Percentiles rank a stretch among this genome's conserved stretches.
These are phyloP conservation scores for Aegilops tauschii DNA, from an alignment of 176 grass and related monocot genomes.

Conservation along the genomic window DNA sequence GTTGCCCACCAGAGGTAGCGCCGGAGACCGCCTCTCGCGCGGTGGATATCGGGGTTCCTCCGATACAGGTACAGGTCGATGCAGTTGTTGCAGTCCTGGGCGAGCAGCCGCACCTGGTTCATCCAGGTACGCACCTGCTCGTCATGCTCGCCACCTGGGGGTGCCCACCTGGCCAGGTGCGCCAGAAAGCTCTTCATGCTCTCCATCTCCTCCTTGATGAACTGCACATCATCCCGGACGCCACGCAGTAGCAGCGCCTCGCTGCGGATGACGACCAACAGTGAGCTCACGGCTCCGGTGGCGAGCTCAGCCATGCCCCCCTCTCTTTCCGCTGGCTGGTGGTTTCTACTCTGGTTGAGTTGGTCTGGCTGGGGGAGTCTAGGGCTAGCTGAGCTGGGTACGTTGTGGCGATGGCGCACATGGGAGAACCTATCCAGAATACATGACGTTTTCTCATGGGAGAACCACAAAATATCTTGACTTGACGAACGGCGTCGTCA, in stretches of 20 bases:
- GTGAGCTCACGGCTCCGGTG: not conserved
- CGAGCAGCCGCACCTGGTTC: conserved; percentile 2
- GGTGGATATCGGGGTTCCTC: not conserved
- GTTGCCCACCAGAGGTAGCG: not conserved
- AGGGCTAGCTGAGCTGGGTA: too few relatives aligned
- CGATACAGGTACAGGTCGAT: not conserved
- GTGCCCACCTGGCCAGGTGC: not conserved
- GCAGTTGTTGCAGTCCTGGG: not conserved
- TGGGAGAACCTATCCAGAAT: too few relatives aligned
- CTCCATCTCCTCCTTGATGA: not conserved
- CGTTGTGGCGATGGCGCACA: too few relatives aligned
- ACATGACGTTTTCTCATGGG: too few relatives aligned
- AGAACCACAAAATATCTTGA: too few relatives aligned
- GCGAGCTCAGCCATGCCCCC: not conserved
- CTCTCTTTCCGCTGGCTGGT: not conserved
- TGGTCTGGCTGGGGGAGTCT: accelerated
- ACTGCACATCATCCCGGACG: not conserved
- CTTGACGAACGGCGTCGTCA: too few relatives aligned
- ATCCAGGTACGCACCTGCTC: conserved; percentile 12
- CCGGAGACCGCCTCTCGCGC: not conserved
- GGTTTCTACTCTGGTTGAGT: too few relatives aligned
- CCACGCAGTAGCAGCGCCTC: not conserved
- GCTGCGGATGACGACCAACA: not conserved
- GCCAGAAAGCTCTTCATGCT: conserved; percentile 5
- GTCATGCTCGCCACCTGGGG: not conserved